phyloP scores from a whole-genome alignment of 257 asterid genomes.

The Cruciata laevipes region DNA sequence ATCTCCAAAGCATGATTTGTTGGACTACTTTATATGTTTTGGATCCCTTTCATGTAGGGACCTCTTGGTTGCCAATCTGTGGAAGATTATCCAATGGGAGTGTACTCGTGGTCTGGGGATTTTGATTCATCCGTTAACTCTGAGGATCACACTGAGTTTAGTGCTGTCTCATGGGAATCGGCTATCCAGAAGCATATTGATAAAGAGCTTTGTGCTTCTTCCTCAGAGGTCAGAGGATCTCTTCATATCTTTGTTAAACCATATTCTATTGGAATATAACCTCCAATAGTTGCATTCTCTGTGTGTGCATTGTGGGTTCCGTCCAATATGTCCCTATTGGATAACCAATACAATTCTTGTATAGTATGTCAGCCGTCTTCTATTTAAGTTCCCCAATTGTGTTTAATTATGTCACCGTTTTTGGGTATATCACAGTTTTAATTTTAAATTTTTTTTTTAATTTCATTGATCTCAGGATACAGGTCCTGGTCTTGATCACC shows the following conservation, averaged over 20 bases:
- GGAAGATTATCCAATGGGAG: constrained; percentile 60
- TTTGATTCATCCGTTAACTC: constrained; percentile 54
- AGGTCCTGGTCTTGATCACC: constrained; percentile 83
- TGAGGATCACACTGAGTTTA: constrained; percentile 61
- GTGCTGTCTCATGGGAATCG: constrained; percentile 92
- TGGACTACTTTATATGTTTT: constrained; percentile 11
- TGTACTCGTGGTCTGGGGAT: constrained; percentile 55
- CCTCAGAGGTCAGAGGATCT: constrained; percentile 53
- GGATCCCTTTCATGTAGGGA: constrained; percentile 49
- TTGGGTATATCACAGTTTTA: background rate
- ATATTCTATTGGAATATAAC: background rate
- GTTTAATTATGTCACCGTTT: background rate
- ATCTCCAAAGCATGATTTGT: background rate
- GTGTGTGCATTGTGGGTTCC: background rate
- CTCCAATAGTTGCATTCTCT: background rate
- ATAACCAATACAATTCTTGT: background rate
- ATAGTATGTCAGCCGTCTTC: background rate
- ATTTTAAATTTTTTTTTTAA: background rate
- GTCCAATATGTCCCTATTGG: background rate
- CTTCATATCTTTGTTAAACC: background rate
- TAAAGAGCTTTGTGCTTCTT: constrained; percentile 81
- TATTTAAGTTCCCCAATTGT: constrained; percentile 2
- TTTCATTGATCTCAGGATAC: constrained; percentile 55
- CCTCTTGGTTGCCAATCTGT: constrained; percentile 90
- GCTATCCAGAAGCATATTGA: constrained; percentile 85